A percentile compares a stretch with the other conserved stretches of the same genome.
Evolutionary conservation across 768 basidiomycete genomes (phyloP).

Genomic region (Vararia minispora): DNA sequence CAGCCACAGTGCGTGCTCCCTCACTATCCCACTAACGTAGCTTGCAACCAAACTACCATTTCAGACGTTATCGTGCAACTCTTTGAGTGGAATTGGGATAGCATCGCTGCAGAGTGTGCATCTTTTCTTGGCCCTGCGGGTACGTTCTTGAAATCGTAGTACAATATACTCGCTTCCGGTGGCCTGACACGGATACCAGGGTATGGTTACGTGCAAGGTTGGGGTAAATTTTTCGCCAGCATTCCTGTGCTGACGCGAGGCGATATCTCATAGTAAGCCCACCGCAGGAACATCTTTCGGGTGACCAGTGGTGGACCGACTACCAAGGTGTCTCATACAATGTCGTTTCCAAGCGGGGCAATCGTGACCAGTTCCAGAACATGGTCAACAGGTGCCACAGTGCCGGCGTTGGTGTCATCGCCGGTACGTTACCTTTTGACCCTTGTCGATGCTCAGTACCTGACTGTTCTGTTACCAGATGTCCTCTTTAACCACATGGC

Average conservation of each 20-base stretch:
- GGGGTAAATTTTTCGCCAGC: neutral
- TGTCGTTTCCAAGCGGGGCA: conserved; percentile 54
- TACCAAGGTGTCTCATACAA: conserved; percentile 61
- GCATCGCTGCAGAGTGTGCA: conserved; percentile 52
- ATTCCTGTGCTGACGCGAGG: neutral
- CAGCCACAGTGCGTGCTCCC: too few relatives aligned
- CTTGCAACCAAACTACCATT: neutral
- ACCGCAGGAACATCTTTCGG: conserved; percentile 45
- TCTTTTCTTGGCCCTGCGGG: conserved; percentile 59
- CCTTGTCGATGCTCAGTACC: conserved; percentile 20
- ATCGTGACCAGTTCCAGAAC: conserved; percentile 35
- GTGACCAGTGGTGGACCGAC: conserved; percentile 64
- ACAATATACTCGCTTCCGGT: neutral
- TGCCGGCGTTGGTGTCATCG: conserved; percentile 29
- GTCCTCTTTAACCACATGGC: conserved; percentile 64
- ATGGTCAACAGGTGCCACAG: conserved; percentile 29
- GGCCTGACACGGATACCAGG: conserved; percentile 17
- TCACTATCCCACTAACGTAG: neutral
- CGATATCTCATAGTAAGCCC: conserved; percentile 28
- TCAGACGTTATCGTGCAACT: conserved; percentile 51
- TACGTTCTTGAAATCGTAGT: neutral
- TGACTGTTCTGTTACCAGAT: conserved; percentile 18
- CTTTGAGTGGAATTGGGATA: conserved; percentile 52
- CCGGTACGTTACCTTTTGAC: conserved; percentile 16
- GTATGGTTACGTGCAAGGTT: conserved; percentile 59